These are phyloP conservation scores for Colletotrichum sp. DNA, from an alignment of 2,329 filamentous ascomycete species.

Conservation along the genomic window DNA sequence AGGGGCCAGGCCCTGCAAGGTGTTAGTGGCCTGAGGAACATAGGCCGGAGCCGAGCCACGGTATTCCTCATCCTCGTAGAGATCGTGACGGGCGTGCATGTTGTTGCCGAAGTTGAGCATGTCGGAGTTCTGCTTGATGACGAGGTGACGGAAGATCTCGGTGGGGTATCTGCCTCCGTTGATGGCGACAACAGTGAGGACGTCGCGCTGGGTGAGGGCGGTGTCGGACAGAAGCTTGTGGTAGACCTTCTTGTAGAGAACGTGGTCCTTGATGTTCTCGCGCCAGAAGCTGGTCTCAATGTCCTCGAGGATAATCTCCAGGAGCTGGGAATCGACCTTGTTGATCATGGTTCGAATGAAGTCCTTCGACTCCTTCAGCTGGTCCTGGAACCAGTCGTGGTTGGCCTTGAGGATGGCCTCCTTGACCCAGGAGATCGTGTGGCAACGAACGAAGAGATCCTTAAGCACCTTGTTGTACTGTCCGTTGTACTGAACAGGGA, in stretches of 20 bases:
- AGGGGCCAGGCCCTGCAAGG: neutral
- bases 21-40: neutral
- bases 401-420: constrained; percentile 11
- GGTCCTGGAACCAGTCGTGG: constrained; percentile 15
- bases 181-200: constrained; percentile 9
- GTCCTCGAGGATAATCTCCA: constrained; percentile 20
- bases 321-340: neutral
- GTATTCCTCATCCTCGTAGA: constrained; percentile 6
- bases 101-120: constrained; percentile 8
- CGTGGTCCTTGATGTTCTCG: neutral
- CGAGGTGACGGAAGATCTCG: constrained; percentile 9
- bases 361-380: neutral
- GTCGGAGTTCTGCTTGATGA: constrained; percentile 5
- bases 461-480: constrained; percentile 19
- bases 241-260: neutral
- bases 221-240: neutral
- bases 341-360: constrained; percentile 1
- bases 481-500: constrained; percentile 14
- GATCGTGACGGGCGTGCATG: neutral
- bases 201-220: constrained; percentile 12
- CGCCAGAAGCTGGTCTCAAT: constrained; percentile 18
- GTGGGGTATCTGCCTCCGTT: constrained; percentile 13
- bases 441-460: constrained; percentile 7
- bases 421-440: constrained; percentile 8
- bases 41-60: neutral